Base-by-base conservation (phyloP, 2,329 filamentous ascomycete genomes). In the Xylaria digitata region DNA sequence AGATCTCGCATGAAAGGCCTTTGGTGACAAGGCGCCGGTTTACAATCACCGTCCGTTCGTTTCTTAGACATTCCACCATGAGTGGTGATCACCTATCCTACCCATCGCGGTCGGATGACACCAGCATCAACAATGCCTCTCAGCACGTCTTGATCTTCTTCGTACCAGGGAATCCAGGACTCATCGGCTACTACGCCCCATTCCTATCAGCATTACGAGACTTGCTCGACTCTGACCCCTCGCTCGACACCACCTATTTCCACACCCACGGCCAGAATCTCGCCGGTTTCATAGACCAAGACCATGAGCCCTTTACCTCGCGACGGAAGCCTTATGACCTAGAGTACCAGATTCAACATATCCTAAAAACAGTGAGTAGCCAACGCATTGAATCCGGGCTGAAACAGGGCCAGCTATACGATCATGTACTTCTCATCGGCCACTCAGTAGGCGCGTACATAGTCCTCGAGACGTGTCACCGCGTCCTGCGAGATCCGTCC, bases 391-490 rank as follows among this genome's bases (percentile, higher is more conserved):
- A 67, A 62, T 77, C 72, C 64, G 69, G 74, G 2, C 67, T 75
- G 6, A 71, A 74, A 1, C 70, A 77, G 45, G 80, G 78, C 42
- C 73, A 77, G 53, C 76, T 79, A 0, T 89, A 86, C 70, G 83
- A 88, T 74, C 82, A 82, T 56, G 85, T 93, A 19, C 82, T 93
- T 7, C 79, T 94, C 17, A 85, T 91, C 56, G 92, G 91, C 3
- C 92, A 94, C 78, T 93, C 90, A 0, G 89, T 94, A 0, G 92
- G 92, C 26, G 82, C 87, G 9, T 94, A 92, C 75, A 90, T 94
- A 21, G 81, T 86, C 2, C 86, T 93, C 69, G 90, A 94, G 76
- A 79, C 92, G 34, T 85, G 92, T 54, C 82, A 88, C 67, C 82
- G 87, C 9, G 84, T 89, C 68, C 79, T 83, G 42, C 80, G 80